Conservation (phyloP, 495 filamentous ascomycete genomes). For the Podospora sp. region DNA sequence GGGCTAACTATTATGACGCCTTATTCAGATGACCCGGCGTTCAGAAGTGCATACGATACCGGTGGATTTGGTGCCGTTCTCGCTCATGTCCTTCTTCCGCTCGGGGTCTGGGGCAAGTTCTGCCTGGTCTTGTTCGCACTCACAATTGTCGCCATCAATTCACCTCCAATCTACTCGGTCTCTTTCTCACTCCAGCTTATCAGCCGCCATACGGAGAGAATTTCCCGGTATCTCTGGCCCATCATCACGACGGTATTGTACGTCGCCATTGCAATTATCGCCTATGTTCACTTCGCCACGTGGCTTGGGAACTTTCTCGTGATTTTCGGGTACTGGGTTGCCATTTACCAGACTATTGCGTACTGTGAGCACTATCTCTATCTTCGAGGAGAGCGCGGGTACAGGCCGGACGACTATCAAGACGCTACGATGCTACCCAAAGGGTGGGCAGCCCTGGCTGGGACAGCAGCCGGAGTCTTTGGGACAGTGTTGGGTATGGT, state of each 20-base stretch:
- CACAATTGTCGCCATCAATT: conserved; percentile 82
- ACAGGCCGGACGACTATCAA: conserved; percentile 63
- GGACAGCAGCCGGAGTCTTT: conserved; percentile 69
- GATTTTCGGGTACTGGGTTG: conserved; percentile 80
- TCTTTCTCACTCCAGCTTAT: conserved; percentile 75
- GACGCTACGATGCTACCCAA: conserved; percentile 63
- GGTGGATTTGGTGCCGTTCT: conserved; percentile 74
- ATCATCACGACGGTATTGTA: conserved; percentile 68
- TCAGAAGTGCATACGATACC: conserved; percentile 59
- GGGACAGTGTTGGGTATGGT: conserved; percentile 79
- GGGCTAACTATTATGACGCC: conserved; percentile 74
- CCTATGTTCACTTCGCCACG: conserved; percentile 70
- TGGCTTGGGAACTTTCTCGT: conserved; percentile 81
- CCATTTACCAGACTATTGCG: conserved; percentile 76
- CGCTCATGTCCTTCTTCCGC: conserved; percentile 63
- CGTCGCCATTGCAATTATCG: conserved; percentile 76
- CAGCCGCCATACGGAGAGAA: conserved; percentile 61
- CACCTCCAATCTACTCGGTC: conserved; percentile 87
- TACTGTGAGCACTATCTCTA: conserved; percentile 78
- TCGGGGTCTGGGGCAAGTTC: conserved; percentile 80
- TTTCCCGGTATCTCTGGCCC: conserved; percentile 80
- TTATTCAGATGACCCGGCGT: conserved; percentile 57
- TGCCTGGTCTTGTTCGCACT: conserved; percentile 79
- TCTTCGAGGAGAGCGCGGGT: conserved; percentile 65
- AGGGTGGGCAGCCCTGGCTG: conserved; percentile 68